These are phyloP conservation scores for Eucalyptus decipiens DNA, from an alignment of 345 rosid genomes.

Conservation along the genomic window DNA sequence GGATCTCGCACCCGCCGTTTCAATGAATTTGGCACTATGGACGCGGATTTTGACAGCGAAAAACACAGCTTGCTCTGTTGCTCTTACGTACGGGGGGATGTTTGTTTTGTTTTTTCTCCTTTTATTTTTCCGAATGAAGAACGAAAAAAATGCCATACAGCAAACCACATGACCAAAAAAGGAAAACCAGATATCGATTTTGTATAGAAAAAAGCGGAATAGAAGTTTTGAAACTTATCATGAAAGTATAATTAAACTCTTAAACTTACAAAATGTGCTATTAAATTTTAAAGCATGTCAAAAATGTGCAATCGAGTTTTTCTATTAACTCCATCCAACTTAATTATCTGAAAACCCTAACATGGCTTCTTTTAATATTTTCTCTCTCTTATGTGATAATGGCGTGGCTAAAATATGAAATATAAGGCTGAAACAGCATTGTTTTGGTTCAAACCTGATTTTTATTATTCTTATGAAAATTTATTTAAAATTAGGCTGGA, in stretches of 20 bases:
- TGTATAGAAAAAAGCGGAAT: not conserved
- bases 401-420: no score
- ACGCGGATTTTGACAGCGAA: not conserved
- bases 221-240: no score
- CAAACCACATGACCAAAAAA: not conserved
- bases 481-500: not conserved
- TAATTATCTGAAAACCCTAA: not conserved
- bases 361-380: no score
- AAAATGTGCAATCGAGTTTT: no score
- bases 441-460: fast-evolving
- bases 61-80: not conserved
- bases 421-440: fast-evolving
- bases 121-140: not conserved
- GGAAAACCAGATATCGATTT: not conserved
- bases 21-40: not conserved
- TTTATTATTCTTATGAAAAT: no score
- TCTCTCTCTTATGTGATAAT: not conserved
- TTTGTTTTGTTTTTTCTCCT: not conserved
- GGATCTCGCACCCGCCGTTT: not conserved
- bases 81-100: not conserved
- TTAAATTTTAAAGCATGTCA: no score
- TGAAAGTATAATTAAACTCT: no score
- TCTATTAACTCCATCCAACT: not conserved
- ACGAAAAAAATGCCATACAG: not conserved
- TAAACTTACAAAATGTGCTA: not conserved